These are phyloP conservation scores for Sphaerulina musiva DNA, from an alignment of 2,329 filamentous ascomycete species.

Conservation along the genomic window DNA sequence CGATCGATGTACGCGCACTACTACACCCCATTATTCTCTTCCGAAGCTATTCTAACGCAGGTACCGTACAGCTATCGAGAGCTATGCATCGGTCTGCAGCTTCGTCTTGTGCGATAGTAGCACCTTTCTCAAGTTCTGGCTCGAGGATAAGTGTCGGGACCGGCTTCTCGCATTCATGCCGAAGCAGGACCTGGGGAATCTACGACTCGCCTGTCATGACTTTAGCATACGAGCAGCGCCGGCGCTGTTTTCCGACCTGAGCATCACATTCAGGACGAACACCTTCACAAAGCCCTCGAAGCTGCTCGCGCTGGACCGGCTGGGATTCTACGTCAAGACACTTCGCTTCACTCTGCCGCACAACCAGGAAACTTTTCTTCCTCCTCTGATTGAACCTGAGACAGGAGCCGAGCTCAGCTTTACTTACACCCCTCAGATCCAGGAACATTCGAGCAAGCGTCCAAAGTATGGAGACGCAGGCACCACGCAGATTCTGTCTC, in stretches of 20 bases:
- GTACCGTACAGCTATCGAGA: conserved; percentile 36
- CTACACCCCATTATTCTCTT: conserved; percentile 6
- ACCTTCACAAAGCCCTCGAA: conserved; percentile 69
- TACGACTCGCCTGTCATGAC: conserved; percentile 63
- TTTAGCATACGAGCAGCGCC: conserved; percentile 65
- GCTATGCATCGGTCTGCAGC: conserved; percentile 44
- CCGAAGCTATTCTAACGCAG: conserved; percentile 16
- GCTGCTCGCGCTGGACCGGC: conserved; percentile 65
- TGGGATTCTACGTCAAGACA: conserved; percentile 72
- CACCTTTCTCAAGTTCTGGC: conserved; percentile 46
- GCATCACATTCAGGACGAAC: conserved; percentile 64
- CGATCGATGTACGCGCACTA: conserved; percentile 32
- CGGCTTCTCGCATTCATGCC: conserved; percentile 39
- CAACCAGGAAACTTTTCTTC: conserved; percentile 69
- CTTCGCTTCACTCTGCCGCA: conserved; percentile 74
- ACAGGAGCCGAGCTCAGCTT: conserved; percentile 75
- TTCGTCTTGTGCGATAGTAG: conserved; percentile 45
- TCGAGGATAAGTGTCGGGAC: conserved; percentile 43
- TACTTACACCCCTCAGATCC: conserved; percentile 68
- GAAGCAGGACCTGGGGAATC: conserved; percentile 38
- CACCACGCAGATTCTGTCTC: conserved; percentile 72
- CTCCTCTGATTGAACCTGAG: conserved; percentile 71
- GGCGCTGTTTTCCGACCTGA: conserved; percentile 61
- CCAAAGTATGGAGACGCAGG: conserved; percentile 76
- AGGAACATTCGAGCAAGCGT: conserved; percentile 48